Evolutionary conservation across 2,329 filamentous ascomycete genomes (phyloP).

Genomic region (Hymenoscyphus salicellus): DNA sequence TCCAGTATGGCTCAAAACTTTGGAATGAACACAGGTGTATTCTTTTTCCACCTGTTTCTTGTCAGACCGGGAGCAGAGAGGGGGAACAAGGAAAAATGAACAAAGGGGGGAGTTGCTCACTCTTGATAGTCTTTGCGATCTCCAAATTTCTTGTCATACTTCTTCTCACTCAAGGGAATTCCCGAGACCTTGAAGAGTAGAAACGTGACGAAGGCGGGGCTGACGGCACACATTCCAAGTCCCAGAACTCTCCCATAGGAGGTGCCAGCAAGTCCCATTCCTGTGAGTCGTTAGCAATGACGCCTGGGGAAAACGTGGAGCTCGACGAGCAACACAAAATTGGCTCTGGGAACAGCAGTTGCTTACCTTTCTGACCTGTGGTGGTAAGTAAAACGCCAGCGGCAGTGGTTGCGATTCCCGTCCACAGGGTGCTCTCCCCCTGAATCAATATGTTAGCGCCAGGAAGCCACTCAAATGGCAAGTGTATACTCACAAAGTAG

Average conservation of each 20-base stretch:
- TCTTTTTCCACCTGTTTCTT: slow-evolving; percentile 49
- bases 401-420: slow-evolving; percentile 59
- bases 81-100: no score
- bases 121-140: slow-evolving; percentile 40
- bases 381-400: slow-evolving; percentile 54
- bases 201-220: slow-evolving; percentile 63
- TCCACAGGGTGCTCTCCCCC: slow-evolving; percentile 68
- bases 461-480: not conserved
- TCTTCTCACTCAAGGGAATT: slow-evolving; percentile 63
- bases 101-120: slow-evolving; percentile 33
- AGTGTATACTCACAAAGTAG: slow-evolving; percentile 49
- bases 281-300: not conserved
- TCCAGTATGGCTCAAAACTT: slow-evolving; percentile 43
- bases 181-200: slow-evolving; percentile 62
- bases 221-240: slow-evolving; percentile 44
- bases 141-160: slow-evolving; percentile 56
- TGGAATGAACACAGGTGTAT: slow-evolving; percentile 60
- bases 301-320: not conserved
- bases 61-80: no score
- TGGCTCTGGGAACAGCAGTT: not conserved
- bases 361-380: slow-evolving; percentile 48
- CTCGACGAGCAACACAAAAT: not conserved
- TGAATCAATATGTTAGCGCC: not conserved
- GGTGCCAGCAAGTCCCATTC: slow-evolving; percentile 53
- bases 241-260: slow-evolving; percentile 44